Conservation (phyloP, 371 early-diverging fungal species). For the Basidiobolus meristosporus region DNA sequence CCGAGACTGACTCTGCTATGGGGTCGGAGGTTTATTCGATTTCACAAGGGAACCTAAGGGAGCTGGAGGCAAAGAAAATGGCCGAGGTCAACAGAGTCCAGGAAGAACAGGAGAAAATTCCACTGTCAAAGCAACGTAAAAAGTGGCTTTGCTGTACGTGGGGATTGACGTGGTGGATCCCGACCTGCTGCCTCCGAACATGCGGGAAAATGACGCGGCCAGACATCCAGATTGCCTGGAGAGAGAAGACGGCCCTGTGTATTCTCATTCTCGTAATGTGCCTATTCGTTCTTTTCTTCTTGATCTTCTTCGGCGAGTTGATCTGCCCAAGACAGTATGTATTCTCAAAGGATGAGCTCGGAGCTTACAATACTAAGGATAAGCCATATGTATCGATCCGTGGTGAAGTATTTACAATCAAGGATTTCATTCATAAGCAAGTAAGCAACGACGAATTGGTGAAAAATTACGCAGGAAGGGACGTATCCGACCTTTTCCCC, state of each 20-base stretch:
- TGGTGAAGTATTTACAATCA: conserved; percentile 53
- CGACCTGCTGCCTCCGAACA: conserved; percentile 24
- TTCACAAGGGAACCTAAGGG: neutral
- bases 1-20: neutral
- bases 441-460: conserved; percentile 20
- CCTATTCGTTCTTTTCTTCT: conserved; percentile 68
- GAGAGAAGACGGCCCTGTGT: conserved; percentile 88
- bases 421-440: conserved; percentile 12
- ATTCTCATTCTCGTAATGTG: conserved; percentile 66
- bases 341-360: conserved; percentile 26
- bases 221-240: conserved; percentile 89
- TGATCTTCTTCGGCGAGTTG: conserved; percentile 66
- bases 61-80: neutral
- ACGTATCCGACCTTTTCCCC: conserved; percentile 51
- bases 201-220: conserved; percentile 63
- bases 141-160: conserved; percentile 53
- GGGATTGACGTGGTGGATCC: conserved; percentile 58
- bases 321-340: conserved; percentile 67
- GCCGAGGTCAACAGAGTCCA: conserved; percentile 9
- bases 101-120: conserved; percentile 21
- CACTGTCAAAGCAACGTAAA: conserved; percentile 29
- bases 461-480: conserved; percentile 17
- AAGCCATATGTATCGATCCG: conserved; percentile 39
- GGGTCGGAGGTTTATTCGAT: neutral
- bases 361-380: conserved; percentile 13